phyloP scores from a whole-genome alignment of 78 protist genomes.

The Bigelowiella natans region DNA sequence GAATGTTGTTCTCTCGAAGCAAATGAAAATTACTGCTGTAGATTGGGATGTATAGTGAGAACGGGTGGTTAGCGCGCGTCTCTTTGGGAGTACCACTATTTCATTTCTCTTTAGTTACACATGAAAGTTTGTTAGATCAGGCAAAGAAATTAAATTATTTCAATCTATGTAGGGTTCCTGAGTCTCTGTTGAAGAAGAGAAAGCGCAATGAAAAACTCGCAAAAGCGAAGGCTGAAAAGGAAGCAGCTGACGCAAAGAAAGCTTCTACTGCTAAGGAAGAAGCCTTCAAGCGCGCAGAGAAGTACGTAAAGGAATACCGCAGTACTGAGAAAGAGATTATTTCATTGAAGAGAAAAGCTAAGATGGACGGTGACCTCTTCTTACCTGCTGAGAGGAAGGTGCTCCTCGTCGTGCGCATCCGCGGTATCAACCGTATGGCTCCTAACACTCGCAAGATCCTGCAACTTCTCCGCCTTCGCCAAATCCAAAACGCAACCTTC shows the following conservation, averaged over 20 bases:
- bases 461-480: constrained; percentile 93
- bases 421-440: constrained; percentile 91
- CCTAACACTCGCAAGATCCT: constrained; percentile 92
- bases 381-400: constrained; percentile 93
- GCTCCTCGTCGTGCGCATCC: constrained; percentile 93
- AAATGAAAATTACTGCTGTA: background rate
- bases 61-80: background rate
- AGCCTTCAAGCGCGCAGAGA: constrained; percentile 60
- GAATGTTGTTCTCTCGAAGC: background rate
- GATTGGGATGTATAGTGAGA: background rate
- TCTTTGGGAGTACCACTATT: background rate
- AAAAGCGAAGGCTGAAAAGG: background rate
- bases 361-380: constrained; percentile 80
- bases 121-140: background rate
- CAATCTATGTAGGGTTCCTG: constrained; percentile 37
- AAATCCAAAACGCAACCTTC: constrained; percentile 96
- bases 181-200: constrained; percentile 55
- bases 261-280: background rate
- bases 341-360: constrained; percentile 67
- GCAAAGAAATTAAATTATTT: background rate
- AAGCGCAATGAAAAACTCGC: constrained; percentile 16
- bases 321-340: constrained; percentile 41
- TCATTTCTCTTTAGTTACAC: background rate
- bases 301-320: constrained; percentile 79
- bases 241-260: constrained; percentile 9